Conservation (phyloP, 225 moss, liverwort and hornwort genomes). For the Sphagnum contortum region DNA sequence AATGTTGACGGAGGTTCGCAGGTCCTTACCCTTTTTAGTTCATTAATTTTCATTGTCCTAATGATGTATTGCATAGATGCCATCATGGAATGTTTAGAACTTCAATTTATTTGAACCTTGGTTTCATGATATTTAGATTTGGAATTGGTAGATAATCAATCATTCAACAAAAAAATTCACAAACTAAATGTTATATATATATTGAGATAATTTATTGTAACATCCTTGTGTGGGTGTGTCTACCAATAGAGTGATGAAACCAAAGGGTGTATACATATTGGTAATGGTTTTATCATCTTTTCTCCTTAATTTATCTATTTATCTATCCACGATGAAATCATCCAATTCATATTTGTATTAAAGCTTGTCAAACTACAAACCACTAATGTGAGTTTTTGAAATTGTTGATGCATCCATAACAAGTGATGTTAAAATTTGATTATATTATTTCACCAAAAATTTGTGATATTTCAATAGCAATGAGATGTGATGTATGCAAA, state of each 20-base stretch:
- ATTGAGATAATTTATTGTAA: too few relatives aligned
- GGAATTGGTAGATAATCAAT: not conserved
- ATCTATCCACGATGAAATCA: not conserved
- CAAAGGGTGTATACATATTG: conserved; percentile 21
- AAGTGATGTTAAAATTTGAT: too few relatives aligned
- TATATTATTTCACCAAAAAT: not conserved
- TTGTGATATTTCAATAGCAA: not conserved
- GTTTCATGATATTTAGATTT: not conserved
- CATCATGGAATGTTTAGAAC: too few relatives aligned
- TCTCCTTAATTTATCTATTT: too few relatives aligned
- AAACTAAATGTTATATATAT: too few relatives aligned
- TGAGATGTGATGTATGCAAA: not conserved
- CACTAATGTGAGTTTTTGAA: not conserved
- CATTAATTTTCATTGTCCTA: too few relatives aligned
- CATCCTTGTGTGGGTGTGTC: not conserved
- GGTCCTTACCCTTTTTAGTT: conserved; percentile 6
- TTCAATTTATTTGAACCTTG: too few relatives aligned
- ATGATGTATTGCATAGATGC: too few relatives aligned
- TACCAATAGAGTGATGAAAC: conserved; percentile 26
- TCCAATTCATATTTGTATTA: not conserved
- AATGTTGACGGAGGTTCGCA: conserved; percentile 26
- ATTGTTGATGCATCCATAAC: not conserved
- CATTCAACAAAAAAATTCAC: not conserved
- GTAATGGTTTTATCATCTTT: conserved; percentile 6
- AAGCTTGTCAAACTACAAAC: not conserved